phyloP scores from a whole-genome alignment of 2,329 filamentous ascomycete species.

The Plectosphaerella plurivora region DNA sequence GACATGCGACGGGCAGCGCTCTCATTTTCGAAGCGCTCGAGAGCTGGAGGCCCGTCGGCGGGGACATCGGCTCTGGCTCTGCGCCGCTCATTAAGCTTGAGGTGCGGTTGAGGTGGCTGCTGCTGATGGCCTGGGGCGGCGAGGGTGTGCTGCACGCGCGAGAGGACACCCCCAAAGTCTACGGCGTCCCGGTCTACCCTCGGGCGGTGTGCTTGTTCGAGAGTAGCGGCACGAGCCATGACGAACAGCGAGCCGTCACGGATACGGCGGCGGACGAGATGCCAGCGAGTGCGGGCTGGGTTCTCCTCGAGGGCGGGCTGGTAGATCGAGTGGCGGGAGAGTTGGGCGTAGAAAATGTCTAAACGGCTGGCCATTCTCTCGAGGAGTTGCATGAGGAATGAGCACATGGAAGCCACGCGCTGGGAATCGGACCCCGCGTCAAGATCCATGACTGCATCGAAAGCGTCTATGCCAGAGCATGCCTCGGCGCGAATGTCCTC shows the following conservation, averaged over 20 bases:
- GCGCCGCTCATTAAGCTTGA: constrained; percentile 23
- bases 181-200: constrained; percentile 27
- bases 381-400: constrained; percentile 45
- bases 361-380: constrained; percentile 49
- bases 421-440: constrained; percentile 31
- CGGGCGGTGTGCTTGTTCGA: constrained; percentile 20
- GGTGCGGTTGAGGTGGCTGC: neutral
- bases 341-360: constrained; percentile 46
- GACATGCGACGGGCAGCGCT: constrained; percentile 40
- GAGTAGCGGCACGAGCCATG: constrained; percentile 31
- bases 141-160: constrained; percentile 31
- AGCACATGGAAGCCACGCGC: constrained; percentile 32
- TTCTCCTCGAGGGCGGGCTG: constrained; percentile 47
- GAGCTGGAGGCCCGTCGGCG: constrained; percentile 26
- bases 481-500: constrained; percentile 49
- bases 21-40: constrained; percentile 35
- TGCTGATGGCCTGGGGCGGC: constrained; percentile 6
- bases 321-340: constrained; percentile 44
- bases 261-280: constrained; percentile 41
- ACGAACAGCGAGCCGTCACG: constrained; percentile 48
- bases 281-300: constrained; percentile 48
- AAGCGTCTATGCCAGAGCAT: constrained; percentile 51
- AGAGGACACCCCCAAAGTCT: constrained; percentile 40
- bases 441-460: constrained; percentile 38
- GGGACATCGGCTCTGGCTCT: constrained; percentile 30